Evolutionary conservation across 1,284 basidiomycete genomes (phyloP), one percentile per base, ranked within the genome.

Genomic region (Marasmius sp.): DNA sequence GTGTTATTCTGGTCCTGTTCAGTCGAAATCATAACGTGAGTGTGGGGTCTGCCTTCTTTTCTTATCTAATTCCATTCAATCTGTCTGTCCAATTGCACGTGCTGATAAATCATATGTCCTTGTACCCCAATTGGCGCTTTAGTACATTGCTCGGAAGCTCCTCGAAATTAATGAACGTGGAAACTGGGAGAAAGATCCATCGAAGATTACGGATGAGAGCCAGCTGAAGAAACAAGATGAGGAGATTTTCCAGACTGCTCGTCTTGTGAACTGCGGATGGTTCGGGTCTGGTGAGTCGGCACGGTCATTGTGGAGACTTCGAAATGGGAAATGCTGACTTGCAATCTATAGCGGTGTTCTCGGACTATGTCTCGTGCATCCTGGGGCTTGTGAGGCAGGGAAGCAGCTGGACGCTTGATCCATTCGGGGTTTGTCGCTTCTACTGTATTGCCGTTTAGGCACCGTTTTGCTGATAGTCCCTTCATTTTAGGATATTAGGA

Each of bases 21-120:
- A 91, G 83, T 68, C 81, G 92, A 20, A 93, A 94, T 67, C 94
- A 96, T 75, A 96, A 96, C 70, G 91, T 92, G 64, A 65, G 86
- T 75, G n/a, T 47, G 49, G 38, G 65, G 41, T 16, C 47, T 33
- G 45, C 41, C 20, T 14, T 33, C 48, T 57, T 41, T 52, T 64
- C 61, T 49, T 48, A 58, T 59, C 51, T n/a, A 27, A 2, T 27
- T 27, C 27, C 27, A 5, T 27, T 27, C 27, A 27, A 27, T 27
- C 27, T 27, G 27, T 27, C 27, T 27, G 27, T 27, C 27, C 27
- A 27, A 27, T 27, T 27, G 27, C 27, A 27, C 27, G 27, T 27
- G 27, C 27, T 27, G 27, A 27, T 27, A 27, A 27, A 27, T 27
- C 27, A 27, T 27, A 27, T 27, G 27, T 27, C 50, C 52, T 8